A percentile compares a stretch with the other conserved stretches of the same genome.
Conservation (phyloP, 2,329 filamentous ascomycete genomes). For the Ophiostoma ips region DNA sequence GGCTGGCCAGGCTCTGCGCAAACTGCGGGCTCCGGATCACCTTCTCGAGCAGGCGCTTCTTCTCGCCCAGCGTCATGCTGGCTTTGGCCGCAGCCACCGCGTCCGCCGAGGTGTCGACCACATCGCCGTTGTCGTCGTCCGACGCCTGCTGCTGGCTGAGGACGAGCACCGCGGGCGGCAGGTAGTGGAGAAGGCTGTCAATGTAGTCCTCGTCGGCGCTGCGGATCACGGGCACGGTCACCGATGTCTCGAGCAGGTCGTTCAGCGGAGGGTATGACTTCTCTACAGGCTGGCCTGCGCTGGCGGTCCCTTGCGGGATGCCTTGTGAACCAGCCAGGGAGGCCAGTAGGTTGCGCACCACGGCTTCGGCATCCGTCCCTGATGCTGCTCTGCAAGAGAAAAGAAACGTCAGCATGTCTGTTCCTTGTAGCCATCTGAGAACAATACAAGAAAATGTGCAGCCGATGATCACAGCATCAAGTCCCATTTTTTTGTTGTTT, state of each 20-base stretch:
- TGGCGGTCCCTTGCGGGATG: conserved; percentile 16
- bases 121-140: conserved; percentile 33
- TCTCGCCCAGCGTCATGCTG: conserved; percentile 59
- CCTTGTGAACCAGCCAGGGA: conserved; percentile 53
- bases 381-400: conserved; percentile 21
- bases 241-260: conserved; percentile 67
- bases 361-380: conserved; percentile 54
- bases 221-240: conserved; percentile 66
- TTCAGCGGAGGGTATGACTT: conserved; percentile 69
- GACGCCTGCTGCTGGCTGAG: conserved; percentile 46
- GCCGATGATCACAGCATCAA: too few species aligned
- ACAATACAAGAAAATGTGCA: too few species aligned
- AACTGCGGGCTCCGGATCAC: conserved; percentile 87
- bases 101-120: conserved; percentile 51
- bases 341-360: conserved; percentile 78
- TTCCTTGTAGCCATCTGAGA: too few species aligned
- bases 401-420: conserved; percentile 32
- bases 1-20: conserved; percentile 66
- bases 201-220: conserved; percentile 48
- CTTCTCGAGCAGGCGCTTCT: conserved; percentile 65
- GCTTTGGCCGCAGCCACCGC: conserved; percentile 60
- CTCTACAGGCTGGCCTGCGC: conserved; percentile 29
- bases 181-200: conserved; percentile 60
- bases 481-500: not conserved
- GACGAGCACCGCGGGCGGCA: conserved; percentile 67